Conservation (phyloP, 768 basidiomycete species). For the Tylopilus cervinicoccineus region DNA sequence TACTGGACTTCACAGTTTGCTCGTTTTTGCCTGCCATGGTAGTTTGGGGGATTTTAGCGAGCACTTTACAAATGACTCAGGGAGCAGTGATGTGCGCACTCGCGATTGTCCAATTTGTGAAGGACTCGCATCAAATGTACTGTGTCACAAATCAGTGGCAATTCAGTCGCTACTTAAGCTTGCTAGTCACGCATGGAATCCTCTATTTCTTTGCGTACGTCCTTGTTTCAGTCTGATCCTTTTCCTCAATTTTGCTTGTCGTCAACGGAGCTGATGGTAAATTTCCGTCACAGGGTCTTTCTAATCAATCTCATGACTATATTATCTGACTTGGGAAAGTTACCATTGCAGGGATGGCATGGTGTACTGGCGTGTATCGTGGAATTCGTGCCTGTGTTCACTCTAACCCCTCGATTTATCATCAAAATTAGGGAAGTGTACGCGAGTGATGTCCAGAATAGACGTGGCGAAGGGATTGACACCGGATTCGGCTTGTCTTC, state of each 20-base stretch:
- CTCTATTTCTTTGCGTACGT: constrained; percentile 1
- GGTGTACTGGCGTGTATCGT: not conserved
- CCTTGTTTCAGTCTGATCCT: not conserved
- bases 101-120: not conserved
- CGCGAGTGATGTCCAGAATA: not conserved
- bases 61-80: not conserved
- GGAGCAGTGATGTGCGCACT: not conserved
- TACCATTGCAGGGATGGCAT: not conserved
- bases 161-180: not conserved
- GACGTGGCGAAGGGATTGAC: not conserved
- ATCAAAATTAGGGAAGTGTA: not conserved
- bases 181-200: not conserved
- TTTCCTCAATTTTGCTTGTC: too few species aligned
- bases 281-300: not conserved
- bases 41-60: not conserved
- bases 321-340: not conserved
- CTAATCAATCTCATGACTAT: not conserved
- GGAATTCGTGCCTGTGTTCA: not conserved
- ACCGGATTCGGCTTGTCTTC: not conserved
- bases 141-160: not conserved
- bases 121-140: not conserved
- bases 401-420: not conserved
- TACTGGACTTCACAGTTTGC: not conserved
- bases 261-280: not conserved
- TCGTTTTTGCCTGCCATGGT: not conserved